Evolutionary conservation across 768 basidiomycete species (phyloP).

Genomic region (Royoungia palumana): DNA sequence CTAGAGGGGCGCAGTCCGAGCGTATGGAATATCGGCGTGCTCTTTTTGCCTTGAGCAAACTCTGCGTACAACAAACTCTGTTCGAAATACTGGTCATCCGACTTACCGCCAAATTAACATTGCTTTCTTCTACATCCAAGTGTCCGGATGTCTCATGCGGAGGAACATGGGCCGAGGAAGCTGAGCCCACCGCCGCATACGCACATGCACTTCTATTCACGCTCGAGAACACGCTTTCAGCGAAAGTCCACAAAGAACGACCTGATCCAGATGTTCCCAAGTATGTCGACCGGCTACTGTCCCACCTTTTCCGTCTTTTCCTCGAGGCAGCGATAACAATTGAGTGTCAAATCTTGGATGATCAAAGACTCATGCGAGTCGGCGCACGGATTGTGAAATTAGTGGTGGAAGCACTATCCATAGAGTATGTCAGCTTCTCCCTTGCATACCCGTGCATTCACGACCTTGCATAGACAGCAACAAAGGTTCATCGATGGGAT

Average conservation of each 20-base stretch:
- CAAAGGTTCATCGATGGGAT: conserved; percentile 49
- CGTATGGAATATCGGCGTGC: conserved; percentile 66
- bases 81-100: conserved; percentile 83
- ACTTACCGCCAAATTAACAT: conserved; percentile 71
- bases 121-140: conserved; percentile 46
- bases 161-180: conserved; percentile 30
- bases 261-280: conserved; percentile 73
- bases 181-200: conserved; percentile 75
- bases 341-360: conserved; percentile 28
- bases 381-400: conserved; percentile 65
- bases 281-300: conserved; percentile 75
- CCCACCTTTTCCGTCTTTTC: conserved; percentile 65
- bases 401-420: conserved; percentile 59
- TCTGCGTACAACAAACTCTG: conserved; percentile 73
- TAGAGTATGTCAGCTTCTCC: conserved; percentile 51
- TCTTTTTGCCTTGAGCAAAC: conserved; percentile 61
- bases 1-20: conserved; percentile 47
- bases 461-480: conserved; percentile 48
- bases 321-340: conserved; percentile 38
- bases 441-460: conserved; percentile 1
- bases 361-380: conserved; percentile 36
- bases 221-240: conserved; percentile 56
- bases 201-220: conserved; percentile 78
- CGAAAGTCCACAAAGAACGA: conserved; percentile 42
- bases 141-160: conserved; percentile 1